phyloP scores from a whole-genome alignment of 768 basidiomycete species.

The Auricularia sp. region DNA sequence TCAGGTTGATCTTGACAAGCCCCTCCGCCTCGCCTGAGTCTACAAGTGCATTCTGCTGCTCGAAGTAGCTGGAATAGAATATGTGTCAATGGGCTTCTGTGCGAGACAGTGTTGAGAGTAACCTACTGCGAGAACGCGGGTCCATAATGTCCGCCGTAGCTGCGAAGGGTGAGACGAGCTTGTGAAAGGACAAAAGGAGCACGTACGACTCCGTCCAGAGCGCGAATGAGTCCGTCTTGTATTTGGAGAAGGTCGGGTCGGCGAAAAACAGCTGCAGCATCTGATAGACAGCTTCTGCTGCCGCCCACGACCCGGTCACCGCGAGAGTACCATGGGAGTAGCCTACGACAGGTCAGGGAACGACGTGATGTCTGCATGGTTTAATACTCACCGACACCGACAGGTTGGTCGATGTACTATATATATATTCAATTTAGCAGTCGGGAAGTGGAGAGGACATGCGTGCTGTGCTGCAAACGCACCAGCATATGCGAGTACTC shows the following conservation, averaged over 20 bases:
- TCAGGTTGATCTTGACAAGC: conserved; percentile 40
- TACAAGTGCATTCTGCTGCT: conserved; percentile 50
- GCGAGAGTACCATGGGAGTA: conserved; percentile 46
- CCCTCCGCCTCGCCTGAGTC: conserved; percentile 35
- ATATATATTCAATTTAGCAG: too few species aligned
- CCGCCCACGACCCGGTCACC: conserved; percentile 42
- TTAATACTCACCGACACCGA: neutral
- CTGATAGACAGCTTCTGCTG: conserved; percentile 41
- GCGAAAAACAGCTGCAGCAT: conserved; percentile 49
- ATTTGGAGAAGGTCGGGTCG: conserved; percentile 44
- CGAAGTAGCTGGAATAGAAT: conserved; percentile 31
- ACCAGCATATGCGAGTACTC: conserved; percentile 39
- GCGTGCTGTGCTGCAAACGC: neutral
- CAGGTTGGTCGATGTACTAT: conserved; percentile 58
- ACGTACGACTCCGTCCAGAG: conserved; percentile 55
- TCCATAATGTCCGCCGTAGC: conserved; percentile 32
- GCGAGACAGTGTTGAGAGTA: neutral
- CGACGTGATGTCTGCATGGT: neutral
- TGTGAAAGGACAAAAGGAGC: neutral
- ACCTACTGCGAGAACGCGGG: conserved; percentile 24
- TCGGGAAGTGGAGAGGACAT: neutral
- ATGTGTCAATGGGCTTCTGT: neutral
- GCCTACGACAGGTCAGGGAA: conserved; percentile 38
- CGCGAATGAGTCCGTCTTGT: conserved; percentile 36
- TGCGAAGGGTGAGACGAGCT: conserved; percentile 9